Conservation (phyloP, 2,329 filamentous ascomycete species). For the Aspergillus hortae region DNA sequence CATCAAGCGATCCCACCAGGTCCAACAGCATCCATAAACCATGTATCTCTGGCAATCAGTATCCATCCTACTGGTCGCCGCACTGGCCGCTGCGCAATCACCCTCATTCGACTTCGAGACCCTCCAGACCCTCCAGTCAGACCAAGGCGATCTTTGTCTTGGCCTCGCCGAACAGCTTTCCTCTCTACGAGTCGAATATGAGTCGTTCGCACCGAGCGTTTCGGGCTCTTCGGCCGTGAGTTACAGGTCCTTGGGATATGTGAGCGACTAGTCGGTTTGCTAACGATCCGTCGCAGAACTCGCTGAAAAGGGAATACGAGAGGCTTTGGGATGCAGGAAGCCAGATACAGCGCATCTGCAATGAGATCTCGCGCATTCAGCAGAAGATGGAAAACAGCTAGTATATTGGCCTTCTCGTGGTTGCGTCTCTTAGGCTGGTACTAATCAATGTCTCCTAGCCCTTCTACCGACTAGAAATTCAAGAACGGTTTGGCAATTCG, state of each 20-base stretch:
- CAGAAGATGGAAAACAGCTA: background rate
- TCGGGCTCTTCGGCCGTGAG: background rate
- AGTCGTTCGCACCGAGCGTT: background rate
- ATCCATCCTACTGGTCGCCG: background rate
- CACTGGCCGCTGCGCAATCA: background rate
- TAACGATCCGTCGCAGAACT: background rate
- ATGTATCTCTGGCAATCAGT: background rate
- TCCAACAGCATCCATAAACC: background rate
- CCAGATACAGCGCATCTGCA: background rate
- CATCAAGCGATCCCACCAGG: background rate
- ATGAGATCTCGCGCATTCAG: background rate
- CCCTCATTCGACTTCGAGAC: background rate
- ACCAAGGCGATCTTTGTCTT: background rate
- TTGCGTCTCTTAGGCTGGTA: too few species aligned
- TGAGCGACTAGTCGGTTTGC: background rate
- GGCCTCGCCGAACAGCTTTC: background rate
- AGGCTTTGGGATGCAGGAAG: background rate
- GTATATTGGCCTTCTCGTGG: background rate
- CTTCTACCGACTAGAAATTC: too few species aligned
- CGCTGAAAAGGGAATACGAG: background rate
- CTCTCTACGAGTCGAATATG: background rate
- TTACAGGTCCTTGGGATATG: background rate
- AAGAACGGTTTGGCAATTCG: too few species aligned
- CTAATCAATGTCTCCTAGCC: too few species aligned
- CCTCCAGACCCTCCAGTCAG: background rate